Conservation (phyloP, 2,329 filamentous ascomycete genomes). For the Neobulgaria alba region DNA sequence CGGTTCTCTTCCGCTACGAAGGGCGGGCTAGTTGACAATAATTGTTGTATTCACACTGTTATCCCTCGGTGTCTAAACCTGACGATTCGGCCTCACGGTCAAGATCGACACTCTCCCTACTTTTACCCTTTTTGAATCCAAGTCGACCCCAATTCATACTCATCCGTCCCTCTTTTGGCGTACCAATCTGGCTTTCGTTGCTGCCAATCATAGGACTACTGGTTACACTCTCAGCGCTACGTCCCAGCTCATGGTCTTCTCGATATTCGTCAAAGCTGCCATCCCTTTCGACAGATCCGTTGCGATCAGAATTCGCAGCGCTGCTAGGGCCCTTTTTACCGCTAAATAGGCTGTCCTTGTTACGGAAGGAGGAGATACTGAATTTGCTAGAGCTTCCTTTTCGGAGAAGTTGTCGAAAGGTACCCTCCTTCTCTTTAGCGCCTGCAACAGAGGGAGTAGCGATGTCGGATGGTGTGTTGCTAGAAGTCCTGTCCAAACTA, state of each 20-base stretch:
- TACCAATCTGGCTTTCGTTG: conserved; percentile 3
- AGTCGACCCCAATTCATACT: conserved; percentile 26
- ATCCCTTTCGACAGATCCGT: conserved; percentile 45
- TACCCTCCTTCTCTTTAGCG: conserved; percentile 34
- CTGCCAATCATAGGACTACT: conserved; percentile 50
- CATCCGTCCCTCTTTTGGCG: conserved; percentile 24
- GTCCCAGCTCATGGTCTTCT: conserved; percentile 40
- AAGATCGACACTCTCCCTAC: conserved; percentile 25
- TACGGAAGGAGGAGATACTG: conserved; percentile 46
- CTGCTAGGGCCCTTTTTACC: conserved; percentile 47
- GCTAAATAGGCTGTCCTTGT: conserved; percentile 44
- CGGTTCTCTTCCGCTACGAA: no score
- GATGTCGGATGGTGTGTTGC: conserved; percentile 49
- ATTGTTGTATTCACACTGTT: background rate
- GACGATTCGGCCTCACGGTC: conserved; percentile 10
- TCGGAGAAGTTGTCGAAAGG: conserved; percentile 50
- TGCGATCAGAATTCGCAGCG: conserved; percentile 45
- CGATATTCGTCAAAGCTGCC: conserved; percentile 47
- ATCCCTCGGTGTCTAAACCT: background rate
- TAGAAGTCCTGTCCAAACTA: conserved; percentile 43
- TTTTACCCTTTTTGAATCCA: conserved; percentile 24
- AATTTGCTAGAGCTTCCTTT: conserved; percentile 61
- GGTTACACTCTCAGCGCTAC: conserved; percentile 47
- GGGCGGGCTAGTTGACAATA: no score
- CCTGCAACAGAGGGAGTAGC: conserved; percentile 32